Conservation (phyloP, 345 rosid genomes). For the Populus tremula region DNA sequence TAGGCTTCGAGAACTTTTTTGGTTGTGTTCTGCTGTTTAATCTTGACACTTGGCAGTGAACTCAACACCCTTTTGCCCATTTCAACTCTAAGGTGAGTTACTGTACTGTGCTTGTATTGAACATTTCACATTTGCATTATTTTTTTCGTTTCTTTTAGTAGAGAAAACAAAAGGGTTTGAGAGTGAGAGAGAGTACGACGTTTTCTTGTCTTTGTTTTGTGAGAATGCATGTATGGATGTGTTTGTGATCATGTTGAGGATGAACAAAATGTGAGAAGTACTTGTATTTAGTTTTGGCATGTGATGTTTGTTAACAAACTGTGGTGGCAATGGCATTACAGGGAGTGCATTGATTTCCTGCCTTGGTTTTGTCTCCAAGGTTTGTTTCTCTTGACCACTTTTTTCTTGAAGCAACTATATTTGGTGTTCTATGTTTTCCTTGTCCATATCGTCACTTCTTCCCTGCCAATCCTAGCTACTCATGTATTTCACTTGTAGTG, state of each 20-base stretch:
- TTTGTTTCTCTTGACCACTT: neutral
- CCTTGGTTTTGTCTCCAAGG: constrained; percentile 6
- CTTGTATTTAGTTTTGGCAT: neutral
- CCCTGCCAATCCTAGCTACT: too few species aligned
- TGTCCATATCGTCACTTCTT: too few species aligned
- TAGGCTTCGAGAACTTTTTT: constrained; percentile 7
- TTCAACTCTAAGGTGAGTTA: constrained; percentile 25
- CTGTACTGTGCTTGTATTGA: neutral
- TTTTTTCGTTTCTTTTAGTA: too few species aligned
- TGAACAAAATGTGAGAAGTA: neutral
- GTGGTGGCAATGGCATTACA: constrained; percentile 17
- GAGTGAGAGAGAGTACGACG: too few species aligned
- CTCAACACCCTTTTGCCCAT: constrained; percentile 7
- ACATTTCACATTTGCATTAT: neutral
- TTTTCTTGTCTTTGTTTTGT: too few species aligned
- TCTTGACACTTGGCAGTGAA: neutral
- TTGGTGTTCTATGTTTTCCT: too few species aligned
- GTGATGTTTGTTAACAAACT: constrained; percentile 6
- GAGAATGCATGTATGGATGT: too few species aligned
- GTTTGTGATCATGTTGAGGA: neutral
- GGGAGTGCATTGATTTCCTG: neutral
- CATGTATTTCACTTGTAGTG: too few species aligned
- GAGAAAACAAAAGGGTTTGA: too few species aligned
- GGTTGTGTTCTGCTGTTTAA: constrained; percentile 28
- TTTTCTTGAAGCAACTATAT: too few species aligned